A percentile compares a stretch with the other conserved stretches of the same genome.
phyloP scores from a whole-genome alignment of 495 filamentous ascomycete genomes.

The Aspergillus avenaceus region DNA sequence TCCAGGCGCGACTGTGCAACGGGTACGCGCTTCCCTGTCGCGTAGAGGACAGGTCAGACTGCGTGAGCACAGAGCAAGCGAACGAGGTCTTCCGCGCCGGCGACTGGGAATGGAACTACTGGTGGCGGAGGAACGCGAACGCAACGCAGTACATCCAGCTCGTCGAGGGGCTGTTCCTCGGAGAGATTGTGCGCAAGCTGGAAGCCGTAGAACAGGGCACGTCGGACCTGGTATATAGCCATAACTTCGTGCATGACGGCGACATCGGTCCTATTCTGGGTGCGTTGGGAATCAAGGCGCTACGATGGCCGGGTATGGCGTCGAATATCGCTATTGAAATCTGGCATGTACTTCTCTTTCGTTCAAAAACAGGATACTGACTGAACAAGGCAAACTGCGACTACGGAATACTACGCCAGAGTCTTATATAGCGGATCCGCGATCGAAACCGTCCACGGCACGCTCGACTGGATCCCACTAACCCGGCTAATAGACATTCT shows the following conservation, averaged over 20 bases:
- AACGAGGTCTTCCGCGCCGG: constrained; percentile 41
- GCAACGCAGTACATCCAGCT: constrained; percentile 36
- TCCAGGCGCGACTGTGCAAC: constrained; percentile 41
- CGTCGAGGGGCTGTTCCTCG: constrained; percentile 39
- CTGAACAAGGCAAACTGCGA: constrained; percentile 21
- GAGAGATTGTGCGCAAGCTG: constrained; percentile 32
- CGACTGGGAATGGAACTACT: constrained; percentile 47
- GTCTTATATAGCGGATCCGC: constrained; percentile 40
- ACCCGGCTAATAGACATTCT: constrained; percentile 21
- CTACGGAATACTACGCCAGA: constrained; percentile 25
- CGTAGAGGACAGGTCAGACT: constrained; percentile 22
- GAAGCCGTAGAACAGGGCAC: constrained; percentile 24
- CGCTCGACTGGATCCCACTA: constrained; percentile 34
- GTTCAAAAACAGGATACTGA: background rate
- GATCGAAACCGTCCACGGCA: constrained; percentile 27
- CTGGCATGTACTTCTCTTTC: constrained; percentile 16
- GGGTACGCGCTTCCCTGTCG: constrained; percentile 37
- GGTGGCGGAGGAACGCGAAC: constrained; percentile 35
- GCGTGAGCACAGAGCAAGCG: constrained; percentile 30
- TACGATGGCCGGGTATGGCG: constrained; percentile 35
- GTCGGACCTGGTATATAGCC: constrained; percentile 24
- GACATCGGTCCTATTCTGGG: constrained; percentile 31
- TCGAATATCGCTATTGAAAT: constrained; percentile 34
- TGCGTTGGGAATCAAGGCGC: constrained; percentile 23
- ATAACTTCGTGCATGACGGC: constrained; percentile 33